Base-by-base conservation (phyloP, 164 flowering plant species). In the Vitis amurensis region DNA sequence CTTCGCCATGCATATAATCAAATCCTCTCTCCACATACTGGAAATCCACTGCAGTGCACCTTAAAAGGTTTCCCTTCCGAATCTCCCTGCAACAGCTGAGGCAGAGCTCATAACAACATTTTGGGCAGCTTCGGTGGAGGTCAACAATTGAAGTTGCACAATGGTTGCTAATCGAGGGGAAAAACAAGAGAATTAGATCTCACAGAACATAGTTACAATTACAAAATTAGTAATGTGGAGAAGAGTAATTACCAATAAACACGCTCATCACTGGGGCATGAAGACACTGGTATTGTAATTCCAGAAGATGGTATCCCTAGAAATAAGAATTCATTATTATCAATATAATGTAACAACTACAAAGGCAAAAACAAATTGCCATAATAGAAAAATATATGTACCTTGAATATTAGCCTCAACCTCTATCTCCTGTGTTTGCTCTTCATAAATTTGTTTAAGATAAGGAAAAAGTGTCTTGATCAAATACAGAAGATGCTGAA, bases 141-240 rank as follows among this genome's bases (percentile, higher is more conserved):
- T 93, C 94, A 56, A 83, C 63, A 17, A 91, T 91, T 55, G 98
- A 91, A 61, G 98, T 93, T 63, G 85, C 86, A 81, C 98, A 93
- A 69, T 86, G 79, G 79, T 93, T 79, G 72, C 97, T 93, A 87
- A 64, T 63, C 71, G n/a, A 55, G 10, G 51, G 23, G 50, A 72
- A 55, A 27, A 73, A 23, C 44, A 60, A 52, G 19, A 30, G 49
- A 13, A 58, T 30, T 14, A 62, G 11, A 61, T 50, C 14, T 13
- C 4, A 58, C 8, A 29, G 47, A 59, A 9, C 16, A 65, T 19
- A 30, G 10, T 72, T 23, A 47, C 50, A 19, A 31, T 12, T 15
- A 30, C 60, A 48, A 10, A 49, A 58, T 29, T 3, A n/a, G 15
- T 59, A 3, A 15, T 1, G 13, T 30, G 11, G 2, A 47, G 23